A percentile compares a stretch with the other conserved stretches of the same genome.
These are phyloP conservation scores for Diaporthe citriasiana DNA, from an alignment of 2,329 filamentous ascomycete genomes.

Conservation along the genomic window DNA sequence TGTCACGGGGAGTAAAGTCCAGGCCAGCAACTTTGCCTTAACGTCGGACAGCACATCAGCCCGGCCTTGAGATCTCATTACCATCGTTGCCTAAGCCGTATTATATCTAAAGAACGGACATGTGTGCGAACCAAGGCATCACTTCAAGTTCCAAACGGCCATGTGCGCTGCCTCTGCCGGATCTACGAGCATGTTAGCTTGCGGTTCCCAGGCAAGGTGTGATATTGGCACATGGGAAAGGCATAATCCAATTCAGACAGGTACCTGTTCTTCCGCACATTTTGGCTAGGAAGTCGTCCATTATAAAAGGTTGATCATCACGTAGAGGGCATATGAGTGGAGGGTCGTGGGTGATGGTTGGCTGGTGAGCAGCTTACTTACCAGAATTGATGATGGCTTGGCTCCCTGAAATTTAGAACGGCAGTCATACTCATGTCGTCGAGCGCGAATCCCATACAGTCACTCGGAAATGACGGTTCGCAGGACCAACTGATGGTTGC, in stretches of 20 bases:
- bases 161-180: not conserved
- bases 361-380: conserved; percentile 12
- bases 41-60: not conserved
- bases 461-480: not conserved
- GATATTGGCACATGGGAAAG: not conserved
- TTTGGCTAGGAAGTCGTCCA: conserved; percentile 42
- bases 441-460: not conserved
- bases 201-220: not conserved
- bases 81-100: not conserved
- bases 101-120: too few relatives aligned
- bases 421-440: not conserved
- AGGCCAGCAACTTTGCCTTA: not conserved
- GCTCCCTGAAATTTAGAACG: not conserved
- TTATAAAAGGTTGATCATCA: conserved; percentile 41
- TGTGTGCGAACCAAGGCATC: not conserved
- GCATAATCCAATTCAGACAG: conserved; percentile 34
- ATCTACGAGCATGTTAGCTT: conserved; percentile 18
- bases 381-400: not conserved
- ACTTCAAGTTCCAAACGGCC: not conserved
- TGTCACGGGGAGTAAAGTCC: too few relatives aligned
- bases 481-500: not conserved
- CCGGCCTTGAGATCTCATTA: not conserved
- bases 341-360: not conserved
- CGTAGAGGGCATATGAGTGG: conserved; percentile 4
- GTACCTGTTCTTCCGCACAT: conserved; percentile 39